Base-by-base conservation (phyloP, 1,284 basidiomycete genomes). In the Marasmius fiardii region DNA sequence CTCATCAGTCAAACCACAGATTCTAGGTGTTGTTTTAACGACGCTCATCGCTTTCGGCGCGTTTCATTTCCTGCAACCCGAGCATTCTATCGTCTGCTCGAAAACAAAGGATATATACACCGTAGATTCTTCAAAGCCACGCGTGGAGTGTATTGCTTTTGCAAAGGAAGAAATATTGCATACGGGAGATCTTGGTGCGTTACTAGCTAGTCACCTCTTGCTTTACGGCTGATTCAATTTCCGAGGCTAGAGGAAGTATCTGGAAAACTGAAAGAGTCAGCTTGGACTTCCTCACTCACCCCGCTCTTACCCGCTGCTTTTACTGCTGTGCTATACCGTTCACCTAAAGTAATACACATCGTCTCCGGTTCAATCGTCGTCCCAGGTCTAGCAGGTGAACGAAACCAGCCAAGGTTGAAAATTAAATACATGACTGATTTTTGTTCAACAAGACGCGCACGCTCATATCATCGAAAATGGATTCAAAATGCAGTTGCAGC, bases 331-430 rank as follows among this genome's bases (percentile, higher is more conserved):
- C 1, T 41, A 7, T 41, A 41, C n/a, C 39, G 65, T 68, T 43
- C 65, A 2, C 69, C 81, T 3, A 69, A 65, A 35, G 64, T 86
- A 16, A 69, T 74, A 14, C 69, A 78, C 52, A 60, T 85, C 0
- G 67, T 75, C 16, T 62, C 72, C 10, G 69, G 73, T 14, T 76
- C 78, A 33, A 79, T 85, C 53, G 67, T 91, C 14, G 79, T 90
- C 10, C 89, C 89, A 0, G 89, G 89, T 31, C 74, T 92, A 14
- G 71, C 86, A 67, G 88, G 88, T 86, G 63, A 33, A 41, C 11
- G 65, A 43, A 24, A 26, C 26, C 23, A 11, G 2, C 28, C 31
- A 33, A 49, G 20, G 11, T 44, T 20, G 6, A 14, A 2, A 23
- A 12, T 4, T 18, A 12, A 21, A 18, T 18, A 8, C n/a, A 24